Evolutionary conservation across 1,284 basidiomycete species (phyloP), one percentile per base, ranked within the genome.

Genomic region (Pseudozyma flocculosa): DNA sequence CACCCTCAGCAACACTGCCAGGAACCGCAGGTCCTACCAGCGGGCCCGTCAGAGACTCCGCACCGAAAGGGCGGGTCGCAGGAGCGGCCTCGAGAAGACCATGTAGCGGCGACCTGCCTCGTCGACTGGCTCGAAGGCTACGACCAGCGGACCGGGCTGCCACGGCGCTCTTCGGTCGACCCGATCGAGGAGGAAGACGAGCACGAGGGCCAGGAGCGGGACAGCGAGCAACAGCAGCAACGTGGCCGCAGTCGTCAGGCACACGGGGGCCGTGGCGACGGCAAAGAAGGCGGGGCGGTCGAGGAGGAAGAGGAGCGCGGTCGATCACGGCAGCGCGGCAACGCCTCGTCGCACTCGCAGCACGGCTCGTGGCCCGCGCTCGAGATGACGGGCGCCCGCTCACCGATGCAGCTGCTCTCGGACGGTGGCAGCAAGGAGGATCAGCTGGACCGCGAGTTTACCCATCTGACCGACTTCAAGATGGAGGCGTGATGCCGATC

Each of bases 171-270:
- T 1, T 66, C 63, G 1, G 63, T 66, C 18, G 63, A 66, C n/a
- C 63, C 63, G 38, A 66, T 66, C 40, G 59, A 61, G 24, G 63
- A 66, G 40, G 63, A 66, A 32, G 62, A 65, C 50, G 42, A 61
- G 45, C 48, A 65, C 43, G 55, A 48, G 38, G 58, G 51, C 8
- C 50, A 57, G 22, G 54, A 54, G 23, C 4, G 15, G 18, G 58
- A 61, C 44, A 54, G 57, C 22, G 62, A 65, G 47, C 62, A 58
- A 22, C 54, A 51, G 39, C 48, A 43, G 3, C 48, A 45, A 3
- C 62, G 62, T 22, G 54, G 58, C 29, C 57, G 58, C 23, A 58
- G 53, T 23, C 50, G 52, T 5, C 10, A 22, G 7, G 7, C 19
- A 50, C 22, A 26, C 54, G 51, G 15, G 40, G 51, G 8, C 29